Percentiles rank a stretch among this genome's conserved stretches.
phyloP scores from a whole-genome alignment of 148 eudicot genomes.

The Rhododendron mucronatum region DNA sequence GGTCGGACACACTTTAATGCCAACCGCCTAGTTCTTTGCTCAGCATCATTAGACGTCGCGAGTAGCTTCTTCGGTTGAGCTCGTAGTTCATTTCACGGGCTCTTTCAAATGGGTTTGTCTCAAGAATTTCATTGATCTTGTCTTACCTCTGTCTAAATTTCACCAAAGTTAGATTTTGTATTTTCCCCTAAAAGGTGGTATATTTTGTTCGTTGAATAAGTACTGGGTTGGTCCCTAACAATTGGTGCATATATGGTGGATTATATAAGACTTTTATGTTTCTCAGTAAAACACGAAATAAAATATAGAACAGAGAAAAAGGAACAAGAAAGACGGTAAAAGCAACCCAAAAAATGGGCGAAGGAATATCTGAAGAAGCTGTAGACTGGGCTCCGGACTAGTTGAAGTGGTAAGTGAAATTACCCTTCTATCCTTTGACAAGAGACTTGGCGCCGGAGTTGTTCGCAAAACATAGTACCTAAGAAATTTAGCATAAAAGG shows the following conservation, averaged over 20 bases:
- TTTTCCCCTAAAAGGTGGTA: too few species aligned
- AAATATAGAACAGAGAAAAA: not conserved
- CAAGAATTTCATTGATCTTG: not conserved
- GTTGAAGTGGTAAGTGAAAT: too few species aligned
- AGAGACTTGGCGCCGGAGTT: too few species aligned
- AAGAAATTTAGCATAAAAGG: too few species aligned
- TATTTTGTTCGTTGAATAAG: not conserved
- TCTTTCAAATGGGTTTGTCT: not conserved
- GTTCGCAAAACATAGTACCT: too few species aligned
- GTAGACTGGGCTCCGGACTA: too few species aligned
- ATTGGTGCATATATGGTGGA: too few species aligned
- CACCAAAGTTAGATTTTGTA: too few species aligned
- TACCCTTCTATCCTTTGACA: too few species aligned
- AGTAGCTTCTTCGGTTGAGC: not conserved
- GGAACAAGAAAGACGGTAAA: not conserved
- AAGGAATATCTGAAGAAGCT: too few species aligned
- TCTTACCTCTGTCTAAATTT: too few species aligned
- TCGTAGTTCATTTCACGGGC: not conserved
- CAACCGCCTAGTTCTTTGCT: not conserved
- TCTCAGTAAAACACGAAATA: not conserved
- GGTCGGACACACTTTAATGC: not conserved
- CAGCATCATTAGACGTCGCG: not conserved
- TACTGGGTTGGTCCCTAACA: not conserved
- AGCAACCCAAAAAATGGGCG: not conserved
- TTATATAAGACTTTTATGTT: not conserved